Conservation (phyloP, 495 filamentous ascomycete genomes). For the Pseudomonodictys pantanalensis region DNA sequence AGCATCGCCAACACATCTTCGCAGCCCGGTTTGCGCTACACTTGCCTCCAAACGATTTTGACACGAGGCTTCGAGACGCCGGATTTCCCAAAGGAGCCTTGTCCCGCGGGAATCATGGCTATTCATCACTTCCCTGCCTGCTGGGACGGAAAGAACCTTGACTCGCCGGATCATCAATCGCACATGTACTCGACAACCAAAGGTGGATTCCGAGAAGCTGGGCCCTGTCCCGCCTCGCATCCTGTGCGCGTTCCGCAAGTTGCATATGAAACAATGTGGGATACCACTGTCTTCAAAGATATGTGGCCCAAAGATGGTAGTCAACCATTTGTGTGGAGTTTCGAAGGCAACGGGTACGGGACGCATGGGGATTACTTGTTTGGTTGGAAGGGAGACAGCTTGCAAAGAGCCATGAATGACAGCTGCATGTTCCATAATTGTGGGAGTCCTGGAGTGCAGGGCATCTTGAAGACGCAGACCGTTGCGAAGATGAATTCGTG, state of each 20-base stretch:
- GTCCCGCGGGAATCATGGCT: conserved; percentile 49
- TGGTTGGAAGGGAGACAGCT: conserved; percentile 28
- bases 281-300: conserved; percentile 25
- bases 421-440: conserved; percentile 28
- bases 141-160: conserved; percentile 27
- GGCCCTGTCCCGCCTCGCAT: conserved; percentile 21
- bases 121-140: conserved; percentile 52
- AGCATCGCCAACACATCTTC: neutral
- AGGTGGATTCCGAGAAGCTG: conserved; percentile 25
- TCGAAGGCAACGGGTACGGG: conserved; percentile 25
- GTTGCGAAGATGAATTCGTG: conserved; percentile 27
- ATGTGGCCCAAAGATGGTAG: conserved; percentile 29
- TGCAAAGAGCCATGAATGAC: conserved; percentile 26
- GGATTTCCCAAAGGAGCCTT: conserved; percentile 48
- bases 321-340: conserved; percentile 29
- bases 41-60: conserved; percentile 46
- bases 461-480: conserved; percentile 21
- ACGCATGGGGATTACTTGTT: conserved; percentile 31
- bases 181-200: conserved; percentile 21
- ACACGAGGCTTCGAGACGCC: conserved; percentile 46
- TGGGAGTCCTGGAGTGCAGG: conserved; percentile 16
- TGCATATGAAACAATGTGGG: conserved; percentile 32
- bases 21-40: conserved; percentile 48
- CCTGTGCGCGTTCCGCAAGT: conserved; percentile 28
- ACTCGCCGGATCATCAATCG: conserved; percentile 27